Percentiles rank a stretch among this genome's conserved stretches.
Conservation (phyloP, 2,329 filamentous ascomycete species). For the Ophiostoma sp. region DNA sequence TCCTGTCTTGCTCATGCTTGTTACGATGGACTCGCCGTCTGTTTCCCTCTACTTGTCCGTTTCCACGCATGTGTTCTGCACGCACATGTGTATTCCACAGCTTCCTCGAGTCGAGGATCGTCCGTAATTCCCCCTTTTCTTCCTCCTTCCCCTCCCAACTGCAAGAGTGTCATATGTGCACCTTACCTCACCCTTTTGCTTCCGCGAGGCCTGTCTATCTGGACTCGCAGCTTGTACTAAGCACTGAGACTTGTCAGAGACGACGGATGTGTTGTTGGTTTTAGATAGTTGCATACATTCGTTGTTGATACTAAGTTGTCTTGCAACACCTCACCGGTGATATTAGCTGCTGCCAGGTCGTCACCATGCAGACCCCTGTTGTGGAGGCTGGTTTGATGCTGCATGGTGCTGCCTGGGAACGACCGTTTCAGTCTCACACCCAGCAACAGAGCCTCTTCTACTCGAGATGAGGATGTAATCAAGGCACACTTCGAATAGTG, state of each 20-base stretch:
- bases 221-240: not conserved
- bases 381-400: too few species aligned
- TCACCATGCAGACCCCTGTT: too few species aligned
- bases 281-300: constrained; percentile 1
- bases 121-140: not conserved
- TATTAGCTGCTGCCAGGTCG: too few species aligned
- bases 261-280: not conserved
- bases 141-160: not conserved
- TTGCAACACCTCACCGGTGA: too few species aligned
- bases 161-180: not conserved
- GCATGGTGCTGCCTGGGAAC: too few species aligned
- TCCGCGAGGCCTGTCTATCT: not conserved
- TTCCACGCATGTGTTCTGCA: not conserved
- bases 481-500: too few species aligned
- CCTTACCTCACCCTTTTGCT: not conserved
- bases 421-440: too few species aligned
- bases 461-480: too few species aligned
- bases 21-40: not conserved
- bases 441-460: too few species aligned
- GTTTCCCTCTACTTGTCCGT: not conserved
- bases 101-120: not conserved
- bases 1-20: not conserved
- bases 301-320: not conserved
- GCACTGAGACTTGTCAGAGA: not conserved
- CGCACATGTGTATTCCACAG: not conserved